A percentile compares a stretch with the other conserved stretches of the same genome.
phyloP scores from a whole-genome alignment of 23 red algal species.

The Gracilaria domingensis region DNA sequence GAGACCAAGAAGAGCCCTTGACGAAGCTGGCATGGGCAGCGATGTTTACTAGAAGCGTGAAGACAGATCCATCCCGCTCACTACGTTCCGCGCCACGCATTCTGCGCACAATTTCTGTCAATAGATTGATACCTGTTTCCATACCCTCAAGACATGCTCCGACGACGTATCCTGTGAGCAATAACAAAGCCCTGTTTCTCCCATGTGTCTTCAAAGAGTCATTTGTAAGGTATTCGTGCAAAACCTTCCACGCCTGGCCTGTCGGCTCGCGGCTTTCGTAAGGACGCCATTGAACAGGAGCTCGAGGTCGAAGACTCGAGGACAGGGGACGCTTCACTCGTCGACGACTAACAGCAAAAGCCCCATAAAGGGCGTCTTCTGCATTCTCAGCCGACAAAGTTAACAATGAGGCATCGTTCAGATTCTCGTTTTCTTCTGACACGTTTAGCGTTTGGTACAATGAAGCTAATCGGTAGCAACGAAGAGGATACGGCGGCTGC shows the following conservation, averaged over 20 bases:
- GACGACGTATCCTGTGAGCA: slow-evolving; percentile 64
- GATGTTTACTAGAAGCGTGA: slow-evolving; percentile 62
- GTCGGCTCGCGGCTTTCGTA: slow-evolving; percentile 28
- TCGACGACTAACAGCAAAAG: slow-evolving; percentile 50
- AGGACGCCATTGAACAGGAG: slow-evolving; percentile 43
- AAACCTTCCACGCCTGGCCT: slow-evolving; percentile 59
- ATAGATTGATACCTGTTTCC: slow-evolving; percentile 58
- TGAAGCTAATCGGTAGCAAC: neutral
- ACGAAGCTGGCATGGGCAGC: slow-evolving; percentile 63
- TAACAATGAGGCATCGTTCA: slow-evolving; percentile 13
- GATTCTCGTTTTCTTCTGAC: slow-evolving; percentile 46
- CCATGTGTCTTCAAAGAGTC: slow-evolving; percentile 57
- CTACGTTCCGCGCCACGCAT: slow-evolving; percentile 71
- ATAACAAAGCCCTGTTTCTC: slow-evolving; percentile 48
- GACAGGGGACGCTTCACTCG: slow-evolving; percentile 1
- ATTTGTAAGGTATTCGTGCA: slow-evolving; percentile 72
- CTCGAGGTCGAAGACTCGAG: neutral
- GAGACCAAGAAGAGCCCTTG: slow-evolving; percentile 29
- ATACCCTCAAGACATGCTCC: slow-evolving; percentile 64
- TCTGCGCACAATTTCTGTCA: slow-evolving; percentile 64
- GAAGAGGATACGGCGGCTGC: slow-evolving; percentile 57
- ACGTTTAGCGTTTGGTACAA: slow-evolving; percentile 20
- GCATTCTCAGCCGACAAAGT: slow-evolving; percentile 53
- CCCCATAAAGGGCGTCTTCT: slow-evolving; percentile 56
- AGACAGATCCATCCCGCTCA: slow-evolving; percentile 68